phyloP scores from a whole-genome alignment of 768 basidiomycete genomes.

The Rhodosporidiobolus odoratus region DNA sequence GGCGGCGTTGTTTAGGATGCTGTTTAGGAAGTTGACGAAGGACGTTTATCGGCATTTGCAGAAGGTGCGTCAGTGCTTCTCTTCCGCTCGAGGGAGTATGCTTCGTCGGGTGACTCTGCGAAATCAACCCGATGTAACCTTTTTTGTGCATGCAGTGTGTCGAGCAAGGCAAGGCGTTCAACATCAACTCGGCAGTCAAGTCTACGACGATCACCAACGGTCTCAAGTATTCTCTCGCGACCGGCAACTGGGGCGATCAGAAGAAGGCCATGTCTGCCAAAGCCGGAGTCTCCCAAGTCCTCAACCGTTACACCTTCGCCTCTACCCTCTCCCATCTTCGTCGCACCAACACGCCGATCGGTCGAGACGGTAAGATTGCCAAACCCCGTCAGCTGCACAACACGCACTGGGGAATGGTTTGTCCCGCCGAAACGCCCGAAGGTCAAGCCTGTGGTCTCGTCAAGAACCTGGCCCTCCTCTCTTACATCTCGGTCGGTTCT shows the following conservation, averaged over 20 bases:
- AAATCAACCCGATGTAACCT: not conserved
- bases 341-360: conserved; percentile 94
- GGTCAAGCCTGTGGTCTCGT: conserved; percentile 98
- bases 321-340: conserved; percentile 97
- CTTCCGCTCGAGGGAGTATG: too few relatives aligned
- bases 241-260: conserved; percentile 99
- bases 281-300: conserved; percentile 96
- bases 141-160: too few relatives aligned
- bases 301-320: conserved; percentile 97
- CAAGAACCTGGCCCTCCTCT: conserved; percentile 95
- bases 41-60: conserved; percentile 96
- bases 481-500: conserved; percentile 95
- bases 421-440: conserved; percentile 98
- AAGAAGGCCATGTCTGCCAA: conserved; percentile 97
- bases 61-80: conserved; percentile 58
- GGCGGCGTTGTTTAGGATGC: conserved; percentile 94
- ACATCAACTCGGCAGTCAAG: conserved; percentile 83
- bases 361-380: conserved; percentile 97
- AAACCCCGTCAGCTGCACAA: conserved; percentile 99
- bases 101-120: not conserved
- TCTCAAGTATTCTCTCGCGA: conserved; percentile 93
- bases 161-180: conserved; percentile 91
- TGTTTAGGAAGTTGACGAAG: conserved; percentile 92
- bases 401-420: conserved; percentile 99
- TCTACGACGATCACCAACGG: conserved; percentile 97